Evolutionary conservation across 371 early-diverging fungal genomes (phyloP).

Genomic region (Mortierella sp.): DNA sequence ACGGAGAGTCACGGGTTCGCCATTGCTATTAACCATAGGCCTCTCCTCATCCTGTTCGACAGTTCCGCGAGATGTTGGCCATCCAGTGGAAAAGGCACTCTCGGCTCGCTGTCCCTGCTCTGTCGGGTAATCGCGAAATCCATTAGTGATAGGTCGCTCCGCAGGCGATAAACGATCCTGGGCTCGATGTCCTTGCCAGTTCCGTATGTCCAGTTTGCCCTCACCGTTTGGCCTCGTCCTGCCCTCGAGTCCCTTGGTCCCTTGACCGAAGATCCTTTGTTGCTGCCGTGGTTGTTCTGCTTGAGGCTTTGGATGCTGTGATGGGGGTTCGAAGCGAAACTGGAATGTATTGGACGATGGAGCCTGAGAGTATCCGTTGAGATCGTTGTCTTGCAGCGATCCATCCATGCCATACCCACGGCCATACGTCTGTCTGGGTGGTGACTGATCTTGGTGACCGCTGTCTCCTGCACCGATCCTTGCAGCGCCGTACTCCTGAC

Average conservation of each 20-base stretch:
- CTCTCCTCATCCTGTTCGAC: neutral
- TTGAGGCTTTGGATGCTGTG: neutral
- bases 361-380: too few species aligned
- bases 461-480: neutral
- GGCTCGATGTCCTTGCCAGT: neutral
- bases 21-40: neutral
- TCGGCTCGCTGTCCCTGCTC: slow-evolving; percentile 6
- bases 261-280: neutral
- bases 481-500: neutral
- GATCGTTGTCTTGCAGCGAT: too few species aligned
- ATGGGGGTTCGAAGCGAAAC: too few species aligned
- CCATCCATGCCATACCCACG: too few species aligned
- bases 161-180: slow-evolving; percentile 1
- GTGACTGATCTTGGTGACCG: neutral
- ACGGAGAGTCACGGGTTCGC: slow-evolving; percentile 27
- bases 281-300: neutral
- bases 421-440: too few species aligned
- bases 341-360: too few species aligned
- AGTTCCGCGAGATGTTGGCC: neutral
- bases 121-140: neutral
- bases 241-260: neutral
- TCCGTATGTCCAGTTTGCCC: neutral
- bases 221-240: neutral
- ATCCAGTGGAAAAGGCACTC: slow-evolving; percentile 7
- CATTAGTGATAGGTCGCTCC: neutral